Base-by-base conservation (phyloP, 2,329 filamentous ascomycete genomes). In the Alternaria viburni region DNA sequence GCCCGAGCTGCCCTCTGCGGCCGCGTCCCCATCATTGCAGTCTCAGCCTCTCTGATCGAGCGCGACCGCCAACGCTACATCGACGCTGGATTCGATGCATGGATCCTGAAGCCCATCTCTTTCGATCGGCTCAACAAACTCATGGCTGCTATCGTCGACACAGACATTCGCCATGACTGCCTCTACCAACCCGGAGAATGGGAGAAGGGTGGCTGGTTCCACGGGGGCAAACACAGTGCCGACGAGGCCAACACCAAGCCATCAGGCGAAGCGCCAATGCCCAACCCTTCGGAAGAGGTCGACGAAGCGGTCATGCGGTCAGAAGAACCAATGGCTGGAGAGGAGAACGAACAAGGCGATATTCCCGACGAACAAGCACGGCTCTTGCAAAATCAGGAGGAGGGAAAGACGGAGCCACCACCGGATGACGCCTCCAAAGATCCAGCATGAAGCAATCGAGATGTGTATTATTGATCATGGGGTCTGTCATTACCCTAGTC, bases 141-240 rank as follows among this genome's bases (percentile, higher is more conserved):
- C 8, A 84, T 97, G 59, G 79, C 83, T 1, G 93, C 92, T 1
- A 91, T 96, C 43, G 84, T 88, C 3, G 86, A 92, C 49, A 81
- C 86, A 1, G 80, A 86, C 0, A 81, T 85, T 0, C 85, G 92
- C 17, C 79, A 86, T 17, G 79, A 83, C n/a, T 90, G 88, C 69
- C 75, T 93, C 1, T 96, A 96, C 74, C 79, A 84, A 47, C 83
- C 88, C 3, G 93, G 93, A 0, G 78, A 89, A 49, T 97, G 93
- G 93, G 93, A 96, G 70, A 82, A 84, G n/a, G 93, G 93, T 5
- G 93, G 93, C 1, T 97, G 93, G 93, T 96, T 97, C 67, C 78
- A 82, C 15, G 69, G 75, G n/a, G 74, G 73, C 5, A 74, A 81
- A 59, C 73, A 78, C 57, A 77, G 79, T 59, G 69, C 79, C 1